Percentiles rank a stretch among this genome's conserved stretches.
These are phyloP conservation scores for Apiotrichum gracile DNA, from an alignment of 1,284 basidiomycete species.

Conservation along the genomic window DNA sequence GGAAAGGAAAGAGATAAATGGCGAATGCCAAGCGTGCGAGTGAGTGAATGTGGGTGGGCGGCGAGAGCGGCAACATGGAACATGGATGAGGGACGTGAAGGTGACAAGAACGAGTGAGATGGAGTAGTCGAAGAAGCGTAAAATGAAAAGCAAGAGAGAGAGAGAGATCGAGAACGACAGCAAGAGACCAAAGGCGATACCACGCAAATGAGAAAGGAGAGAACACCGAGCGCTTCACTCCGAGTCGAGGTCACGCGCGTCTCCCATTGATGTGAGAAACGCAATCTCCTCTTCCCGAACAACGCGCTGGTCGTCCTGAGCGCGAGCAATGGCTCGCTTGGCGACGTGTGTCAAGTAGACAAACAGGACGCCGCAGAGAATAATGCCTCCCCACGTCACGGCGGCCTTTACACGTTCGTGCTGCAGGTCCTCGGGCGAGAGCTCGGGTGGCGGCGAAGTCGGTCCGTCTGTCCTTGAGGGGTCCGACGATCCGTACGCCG, in stretches of 20 bases:
- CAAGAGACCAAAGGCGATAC: not conserved
- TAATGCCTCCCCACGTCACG: constrained; percentile 38
- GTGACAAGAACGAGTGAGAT: not conserved
- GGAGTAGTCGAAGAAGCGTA: too few relatives aligned
- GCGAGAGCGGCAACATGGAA: too few relatives aligned
- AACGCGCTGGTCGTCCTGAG: constrained; percentile 26
- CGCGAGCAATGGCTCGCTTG: constrained; percentile 41
- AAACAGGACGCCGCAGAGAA: constrained; percentile 49
- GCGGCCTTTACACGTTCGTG: constrained; percentile 29
- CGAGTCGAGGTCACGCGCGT: constrained; percentile 2
- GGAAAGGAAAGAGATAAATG: too few relatives aligned
- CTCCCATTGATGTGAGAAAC: constrained; percentile 12
- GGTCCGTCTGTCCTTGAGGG: too few relatives aligned
- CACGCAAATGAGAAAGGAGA: too few relatives aligned
- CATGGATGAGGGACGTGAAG: too few relatives aligned
- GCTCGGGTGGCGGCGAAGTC: not conserved
- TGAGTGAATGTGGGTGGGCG: too few relatives aligned
- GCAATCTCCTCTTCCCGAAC: constrained; percentile 16
- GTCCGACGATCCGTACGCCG: constrained; percentile 15
- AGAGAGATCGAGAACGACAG: not conserved
- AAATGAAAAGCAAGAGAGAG: not conserved
- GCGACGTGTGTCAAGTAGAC: constrained; percentile 50
- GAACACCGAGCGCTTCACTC: not conserved
- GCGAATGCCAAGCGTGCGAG: too few relatives aligned
- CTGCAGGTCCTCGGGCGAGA: constrained; percentile 9